Evolutionary conservation across 306 rosid genomes (phyloP).

Genomic region (Glycine soja): DNA sequence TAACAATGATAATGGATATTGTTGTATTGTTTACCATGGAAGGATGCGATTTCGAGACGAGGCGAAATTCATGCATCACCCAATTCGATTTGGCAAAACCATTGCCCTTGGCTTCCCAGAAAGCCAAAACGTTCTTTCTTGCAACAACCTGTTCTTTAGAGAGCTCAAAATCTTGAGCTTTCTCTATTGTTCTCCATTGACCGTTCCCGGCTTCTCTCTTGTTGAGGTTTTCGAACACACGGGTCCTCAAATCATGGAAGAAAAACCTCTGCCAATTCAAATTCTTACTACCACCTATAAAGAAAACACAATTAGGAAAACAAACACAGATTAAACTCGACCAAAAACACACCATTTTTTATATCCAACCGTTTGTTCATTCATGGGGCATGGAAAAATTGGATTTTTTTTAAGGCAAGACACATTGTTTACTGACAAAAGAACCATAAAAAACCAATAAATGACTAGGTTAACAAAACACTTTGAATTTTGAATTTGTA

Average conservation of each 20-base stretch:
- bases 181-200: not conserved
- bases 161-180: not conserved
- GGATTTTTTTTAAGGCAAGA: not conserved
- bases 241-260: not conserved
- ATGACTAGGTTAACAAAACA: not conserved
- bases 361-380: too few species aligned
- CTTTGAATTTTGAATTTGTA: not conserved
- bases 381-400: not conserved
- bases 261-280: not conserved
- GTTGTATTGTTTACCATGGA: not conserved
- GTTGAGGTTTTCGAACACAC: not conserved
- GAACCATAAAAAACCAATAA: not conserved
- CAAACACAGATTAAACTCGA: not conserved
- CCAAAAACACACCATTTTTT: not conserved
- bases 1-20: not conserved
- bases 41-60: not conserved
- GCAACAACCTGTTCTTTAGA: not conserved
- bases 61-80: slow-evolving; percentile 4
- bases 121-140: not conserved
- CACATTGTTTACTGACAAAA: not conserved
- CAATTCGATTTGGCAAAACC: not conserved
- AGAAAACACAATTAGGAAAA: not conserved
- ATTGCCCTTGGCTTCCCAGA: not conserved
- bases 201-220: slow-evolving; percentile 1
- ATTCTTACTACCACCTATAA: not conserved